Conservation (phyloP, 2,329 filamentous ascomycete genomes). For the Clonostachys rosea region DNA sequence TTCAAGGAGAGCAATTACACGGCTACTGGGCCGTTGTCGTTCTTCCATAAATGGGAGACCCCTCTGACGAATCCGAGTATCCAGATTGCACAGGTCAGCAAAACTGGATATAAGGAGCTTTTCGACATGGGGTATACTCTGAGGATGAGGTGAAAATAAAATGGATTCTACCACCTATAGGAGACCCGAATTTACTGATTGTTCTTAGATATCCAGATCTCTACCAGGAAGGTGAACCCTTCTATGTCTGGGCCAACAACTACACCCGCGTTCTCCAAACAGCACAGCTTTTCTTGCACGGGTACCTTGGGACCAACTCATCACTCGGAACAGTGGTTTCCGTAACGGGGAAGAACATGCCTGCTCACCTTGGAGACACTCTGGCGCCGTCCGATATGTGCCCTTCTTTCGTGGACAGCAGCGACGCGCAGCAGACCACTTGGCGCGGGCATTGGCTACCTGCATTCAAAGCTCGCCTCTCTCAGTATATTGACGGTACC, state of each 20-base stretch:
- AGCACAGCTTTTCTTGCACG: slow-evolving; percentile 55
- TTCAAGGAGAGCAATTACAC: slow-evolving; percentile 50
- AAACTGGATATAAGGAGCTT: slow-evolving; percentile 59
- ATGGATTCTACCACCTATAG: background rate
- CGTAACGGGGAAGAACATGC: slow-evolving; percentile 49
- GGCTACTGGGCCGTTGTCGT: slow-evolving; percentile 45
- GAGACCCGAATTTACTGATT: background rate
- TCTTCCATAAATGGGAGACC: slow-evolving; percentile 54
- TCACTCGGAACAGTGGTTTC: slow-evolving; percentile 51
- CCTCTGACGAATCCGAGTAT: slow-evolving; percentile 46
- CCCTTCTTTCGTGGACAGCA: slow-evolving; percentile 50
- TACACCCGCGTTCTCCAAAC: slow-evolving; percentile 61
- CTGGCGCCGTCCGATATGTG: slow-evolving; percentile 60
- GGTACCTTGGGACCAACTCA: slow-evolving; percentile 54
- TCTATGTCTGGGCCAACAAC: slow-evolving; percentile 61
- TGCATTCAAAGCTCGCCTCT: slow-evolving; percentile 47
- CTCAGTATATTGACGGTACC: slow-evolving; percentile 45
- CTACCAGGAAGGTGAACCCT: slow-evolving; percentile 41
- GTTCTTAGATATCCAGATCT: slow-evolving; percentile 38
- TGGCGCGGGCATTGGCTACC: slow-evolving; percentile 51
- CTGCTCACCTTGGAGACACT: slow-evolving; percentile 51
- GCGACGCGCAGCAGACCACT: slow-evolving; percentile 13
- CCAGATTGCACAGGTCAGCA: slow-evolving; percentile 54
- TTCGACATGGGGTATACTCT: slow-evolving; percentile 50
- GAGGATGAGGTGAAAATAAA: slow-evolving; percentile 19